These are phyloP conservation scores for Heritiera littoralis DNA, from an alignment of 345 rosid genomes.

Conservation along the genomic window DNA sequence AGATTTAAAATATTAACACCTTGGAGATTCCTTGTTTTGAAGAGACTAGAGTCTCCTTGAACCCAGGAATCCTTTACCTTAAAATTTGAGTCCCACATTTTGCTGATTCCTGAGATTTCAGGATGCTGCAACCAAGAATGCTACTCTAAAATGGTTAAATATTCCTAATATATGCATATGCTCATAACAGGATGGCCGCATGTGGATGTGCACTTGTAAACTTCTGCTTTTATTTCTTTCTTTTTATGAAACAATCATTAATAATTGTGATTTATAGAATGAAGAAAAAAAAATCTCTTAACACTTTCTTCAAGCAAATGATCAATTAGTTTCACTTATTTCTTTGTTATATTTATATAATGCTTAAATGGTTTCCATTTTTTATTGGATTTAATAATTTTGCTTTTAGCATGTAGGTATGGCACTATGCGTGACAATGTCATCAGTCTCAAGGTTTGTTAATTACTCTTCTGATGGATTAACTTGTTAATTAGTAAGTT, in stretches of 20 bases:
- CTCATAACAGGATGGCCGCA: neutral
- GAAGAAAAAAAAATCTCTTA: neutral
- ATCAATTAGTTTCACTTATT: neutral
- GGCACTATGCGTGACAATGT: constrained; percentile 97
- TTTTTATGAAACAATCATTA: neutral
- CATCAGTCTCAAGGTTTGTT: constrained; percentile 80
- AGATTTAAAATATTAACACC: neutral
- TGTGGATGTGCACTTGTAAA: neutral
- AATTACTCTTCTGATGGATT: constrained; percentile 23
- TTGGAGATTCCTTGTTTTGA: neutral
- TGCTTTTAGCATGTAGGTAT: constrained; percentile 77
- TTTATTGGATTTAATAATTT: constrained; percentile 41
- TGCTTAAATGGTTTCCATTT: constrained; percentile 8
- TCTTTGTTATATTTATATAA: neutral
- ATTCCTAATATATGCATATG: neutral
- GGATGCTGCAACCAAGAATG: neutral
- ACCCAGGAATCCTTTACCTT: neutral
- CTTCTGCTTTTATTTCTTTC: neutral
- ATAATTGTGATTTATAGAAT: neutral
- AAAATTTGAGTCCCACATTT: neutral
- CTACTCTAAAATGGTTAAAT: neutral
- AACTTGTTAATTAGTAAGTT: constrained; percentile 14
- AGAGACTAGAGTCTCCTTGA: neutral
- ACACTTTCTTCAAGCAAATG: neutral
- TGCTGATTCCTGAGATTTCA: constrained; percentile 4